Percentiles rank a stretch among this genome's conserved stretches.
These are phyloP conservation scores for Scytalidium sp. DNA, from an alignment of 2,329 filamentous ascomycete genomes.

Conservation along the genomic window DNA sequence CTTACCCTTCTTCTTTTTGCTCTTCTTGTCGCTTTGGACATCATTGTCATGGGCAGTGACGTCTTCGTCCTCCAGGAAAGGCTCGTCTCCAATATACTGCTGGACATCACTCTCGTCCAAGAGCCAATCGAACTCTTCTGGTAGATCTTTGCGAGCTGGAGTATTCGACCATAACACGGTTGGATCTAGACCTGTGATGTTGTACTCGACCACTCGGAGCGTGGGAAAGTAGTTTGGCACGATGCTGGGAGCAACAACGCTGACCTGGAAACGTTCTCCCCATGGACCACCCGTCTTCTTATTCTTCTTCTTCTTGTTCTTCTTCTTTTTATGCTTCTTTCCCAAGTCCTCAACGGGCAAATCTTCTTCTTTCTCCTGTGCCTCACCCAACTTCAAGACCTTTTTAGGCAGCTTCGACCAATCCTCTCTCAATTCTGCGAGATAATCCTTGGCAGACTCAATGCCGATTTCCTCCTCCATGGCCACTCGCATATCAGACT, in stretches of 20 bases:
- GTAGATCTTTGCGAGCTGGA: neutral
- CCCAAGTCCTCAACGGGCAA: slow-evolving; percentile 30
- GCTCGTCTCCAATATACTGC: slow-evolving; percentile 15
- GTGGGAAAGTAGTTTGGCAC: slow-evolving; percentile 93
- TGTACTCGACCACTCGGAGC: slow-evolving; percentile 90
- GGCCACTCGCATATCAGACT: slow-evolving; percentile 28
- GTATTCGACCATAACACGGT: slow-evolving; percentile 18
- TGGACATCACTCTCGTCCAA: slow-evolving; percentile 10
- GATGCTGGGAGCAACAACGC: slow-evolving; percentile 79
- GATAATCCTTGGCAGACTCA: slow-evolving; percentile 72
- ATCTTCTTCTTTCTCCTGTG: slow-evolving; percentile 20
- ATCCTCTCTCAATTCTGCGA: slow-evolving; percentile 70
- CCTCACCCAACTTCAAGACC: slow-evolving; percentile 12
- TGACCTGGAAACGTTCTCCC: slow-evolving; percentile 81
- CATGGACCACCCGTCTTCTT: slow-evolving; percentile 74
- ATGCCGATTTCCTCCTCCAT: slow-evolving; percentile 57
- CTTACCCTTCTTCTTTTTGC: slow-evolving; percentile 36
- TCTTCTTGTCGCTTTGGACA: slow-evolving; percentile 33
- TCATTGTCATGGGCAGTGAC: slow-evolving; percentile 28
- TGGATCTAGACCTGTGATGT: slow-evolving; percentile 54
- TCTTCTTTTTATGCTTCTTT: slow-evolving; percentile 47
- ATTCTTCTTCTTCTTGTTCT: slow-evolving; percentile 51
- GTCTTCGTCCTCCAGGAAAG: slow-evolving; percentile 22
- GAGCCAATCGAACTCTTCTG: slow-evolving; percentile 13
- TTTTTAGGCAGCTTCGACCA: slow-evolving; percentile 66